Evolutionary conservation across 176 grass and related monocot genomes (phyloP).

Genomic region (Secale cereale): DNA sequence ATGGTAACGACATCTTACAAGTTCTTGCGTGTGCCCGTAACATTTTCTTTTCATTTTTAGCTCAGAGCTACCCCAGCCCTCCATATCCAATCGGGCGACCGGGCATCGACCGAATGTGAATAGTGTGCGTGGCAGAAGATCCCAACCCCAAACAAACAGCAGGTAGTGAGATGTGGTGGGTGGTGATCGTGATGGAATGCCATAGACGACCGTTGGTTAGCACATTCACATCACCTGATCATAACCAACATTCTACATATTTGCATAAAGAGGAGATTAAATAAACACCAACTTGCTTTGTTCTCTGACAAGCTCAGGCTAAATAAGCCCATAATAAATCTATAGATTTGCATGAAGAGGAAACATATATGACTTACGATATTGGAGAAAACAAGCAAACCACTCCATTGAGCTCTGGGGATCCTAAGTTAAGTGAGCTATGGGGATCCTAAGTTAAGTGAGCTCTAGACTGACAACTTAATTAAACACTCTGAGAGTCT

Average conservation of each 20-base stretch:
- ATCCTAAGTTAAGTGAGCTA: no score
- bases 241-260: not conserved
- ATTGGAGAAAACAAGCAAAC: no score
- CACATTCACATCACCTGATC: slow-evolving; percentile 27
- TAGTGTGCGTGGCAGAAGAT: not conserved
- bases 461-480: not conserved
- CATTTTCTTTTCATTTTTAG: not conserved
- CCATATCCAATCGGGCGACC: not conserved
- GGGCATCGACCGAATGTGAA: not conserved
- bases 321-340: not conserved
- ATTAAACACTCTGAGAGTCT: not conserved
- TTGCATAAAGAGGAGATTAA: no score
- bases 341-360: no score
- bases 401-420: no score
- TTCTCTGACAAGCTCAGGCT: slow-evolving; percentile 12
- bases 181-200: slow-evolving; percentile 20
- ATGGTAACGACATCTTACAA: not conserved
- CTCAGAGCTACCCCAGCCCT: not conserved
- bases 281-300: slow-evolving; percentile 9
- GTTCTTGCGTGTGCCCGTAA: not conserved
- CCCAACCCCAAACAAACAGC: not conserved
- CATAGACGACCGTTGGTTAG: slow-evolving; percentile 25
- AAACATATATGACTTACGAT: no score
- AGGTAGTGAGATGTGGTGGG: slow-evolving; percentile 10
- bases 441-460: slow-evolving; percentile 26